Evolutionary conservation across 1,284 basidiomycete genomes (phyloP).

Genomic region (Pyrrhoderma lamaoense): DNA sequence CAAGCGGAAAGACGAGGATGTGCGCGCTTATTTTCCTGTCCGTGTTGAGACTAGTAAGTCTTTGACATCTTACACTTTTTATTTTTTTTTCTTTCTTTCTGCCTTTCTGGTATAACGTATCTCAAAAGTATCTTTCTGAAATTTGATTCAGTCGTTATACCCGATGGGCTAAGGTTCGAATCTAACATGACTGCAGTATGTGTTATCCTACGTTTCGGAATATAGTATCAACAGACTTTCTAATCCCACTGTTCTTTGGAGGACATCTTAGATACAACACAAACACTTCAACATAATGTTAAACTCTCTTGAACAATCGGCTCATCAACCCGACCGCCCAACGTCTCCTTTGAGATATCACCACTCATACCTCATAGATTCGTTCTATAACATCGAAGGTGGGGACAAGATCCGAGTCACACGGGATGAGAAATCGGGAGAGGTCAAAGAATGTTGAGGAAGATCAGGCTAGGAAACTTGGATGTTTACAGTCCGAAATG

Average conservation of each 20-base stretch:
- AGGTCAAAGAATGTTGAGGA: constrained; percentile 64
- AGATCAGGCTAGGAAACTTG: constrained; percentile 80
- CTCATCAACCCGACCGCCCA: constrained; percentile 36
- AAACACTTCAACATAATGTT: constrained; percentile 79
- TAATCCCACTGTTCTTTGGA: constrained; percentile 18
- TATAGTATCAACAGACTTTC: constrained; percentile 7
- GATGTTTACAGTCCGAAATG: constrained; percentile 83
- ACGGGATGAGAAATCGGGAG: constrained; percentile 66
- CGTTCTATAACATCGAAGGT: constrained; percentile 60
- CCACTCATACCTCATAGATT: constrained; percentile 78
- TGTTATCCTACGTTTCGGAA: constrained; percentile 22
- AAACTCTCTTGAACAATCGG: constrained; percentile 63
- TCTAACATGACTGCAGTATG: constrained; percentile 86
- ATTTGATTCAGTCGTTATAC: constrained; percentile 23
- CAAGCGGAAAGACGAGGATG: constrained; percentile 49
- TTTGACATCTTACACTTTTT: constrained; percentile 12
- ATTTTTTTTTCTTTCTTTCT: constrained; percentile 9
- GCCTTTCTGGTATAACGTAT: constrained; percentile 14
- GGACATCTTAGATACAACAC: constrained; percentile 65
- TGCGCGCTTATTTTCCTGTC: constrained; percentile 66
- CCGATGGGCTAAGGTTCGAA: constrained; percentile 73
- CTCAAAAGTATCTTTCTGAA: constrained; percentile 22
- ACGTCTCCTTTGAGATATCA: constrained; percentile 64
- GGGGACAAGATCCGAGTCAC: constrained; percentile 80
- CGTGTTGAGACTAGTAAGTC: constrained; percentile 82